Conservation (phyloP, 495 filamentous ascomycete species). For the Penicillium malachiteum region DNA sequence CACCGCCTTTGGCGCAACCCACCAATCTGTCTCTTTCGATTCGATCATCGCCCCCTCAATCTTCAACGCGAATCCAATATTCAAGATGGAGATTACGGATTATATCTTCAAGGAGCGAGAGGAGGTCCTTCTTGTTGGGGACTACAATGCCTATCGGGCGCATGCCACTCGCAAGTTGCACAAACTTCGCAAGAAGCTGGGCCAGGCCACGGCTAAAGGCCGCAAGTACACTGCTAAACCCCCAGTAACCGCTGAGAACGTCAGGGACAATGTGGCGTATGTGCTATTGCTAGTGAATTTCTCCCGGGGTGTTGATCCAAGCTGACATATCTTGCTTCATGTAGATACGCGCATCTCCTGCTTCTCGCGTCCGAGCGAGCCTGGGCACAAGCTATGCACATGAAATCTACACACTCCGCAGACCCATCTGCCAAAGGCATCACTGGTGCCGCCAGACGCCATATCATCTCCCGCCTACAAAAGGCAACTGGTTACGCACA, state of each 20-base stretch:
- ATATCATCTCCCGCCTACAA: conserved; percentile 81
- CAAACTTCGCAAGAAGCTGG: conserved; percentile 79
- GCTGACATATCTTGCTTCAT: conserved; percentile 16
- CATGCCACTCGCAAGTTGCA: conserved; percentile 80
- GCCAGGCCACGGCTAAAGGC: conserved; percentile 75
- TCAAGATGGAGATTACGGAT: conserved; percentile 83
- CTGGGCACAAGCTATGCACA: conserved; percentile 94
- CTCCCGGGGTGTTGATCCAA: neutral
- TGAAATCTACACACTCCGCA: conserved; percentile 80
- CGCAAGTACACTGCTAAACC: conserved; percentile 77
- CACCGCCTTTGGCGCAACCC: conserved; percentile 30
- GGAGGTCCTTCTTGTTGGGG: conserved; percentile 78
- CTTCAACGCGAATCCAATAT: neutral
- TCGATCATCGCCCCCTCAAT: conserved; percentile 10
- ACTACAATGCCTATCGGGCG: conserved; percentile 80
- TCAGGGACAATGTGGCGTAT: conserved; percentile 76
- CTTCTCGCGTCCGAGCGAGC: conserved; percentile 86
- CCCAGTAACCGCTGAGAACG: conserved; percentile 71
- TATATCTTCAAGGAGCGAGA: conserved; percentile 76
- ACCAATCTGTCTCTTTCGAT: conserved; percentile 17
- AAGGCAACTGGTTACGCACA: conserved; percentile 74
- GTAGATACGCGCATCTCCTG: conserved; percentile 74
- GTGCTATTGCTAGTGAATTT: conserved; percentile 15
- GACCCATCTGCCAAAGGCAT: conserved; percentile 69
- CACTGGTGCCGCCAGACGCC: conserved; percentile 73